Evolutionary conservation across 225 moss, liverwort and hornwort species (phyloP).

Genomic region (Pseudisothecium myosuroides): DNA sequence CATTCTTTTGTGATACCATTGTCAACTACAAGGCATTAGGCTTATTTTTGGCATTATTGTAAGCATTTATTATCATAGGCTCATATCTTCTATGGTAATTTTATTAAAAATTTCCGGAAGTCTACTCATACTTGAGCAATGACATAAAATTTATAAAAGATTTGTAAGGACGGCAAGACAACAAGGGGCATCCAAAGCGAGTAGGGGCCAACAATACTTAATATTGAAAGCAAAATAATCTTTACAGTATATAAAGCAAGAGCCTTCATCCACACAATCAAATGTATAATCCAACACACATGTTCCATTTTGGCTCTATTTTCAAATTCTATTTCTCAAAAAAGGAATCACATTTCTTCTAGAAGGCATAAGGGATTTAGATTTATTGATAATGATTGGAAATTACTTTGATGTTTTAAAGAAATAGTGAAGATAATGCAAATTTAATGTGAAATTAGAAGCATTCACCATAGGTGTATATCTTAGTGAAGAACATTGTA

Average conservation of each 20-base stretch:
- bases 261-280: neutral
- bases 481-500: neutral
- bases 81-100: neutral
- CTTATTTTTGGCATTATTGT: accelerated
- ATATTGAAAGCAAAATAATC: neutral
- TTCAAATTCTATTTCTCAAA: neutral
- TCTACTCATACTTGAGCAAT: neutral
- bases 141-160: neutral
- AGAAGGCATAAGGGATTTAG: neutral
- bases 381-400: neutral
- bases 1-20: neutral
- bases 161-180: neutral
- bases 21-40: accelerated
- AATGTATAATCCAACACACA: accelerated
- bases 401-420: neutral
- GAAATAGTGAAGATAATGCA: neutral
- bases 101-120: neutral
- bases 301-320: neutral
- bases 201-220: neutral
- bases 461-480: neutral
- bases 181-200: accelerated
- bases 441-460: neutral
- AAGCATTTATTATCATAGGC: neutral
- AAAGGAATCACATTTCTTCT: neutral
- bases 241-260: accelerated